Conservation (phyloP, 179 eudicot species). For the Patellifolia procumbens region DNA sequence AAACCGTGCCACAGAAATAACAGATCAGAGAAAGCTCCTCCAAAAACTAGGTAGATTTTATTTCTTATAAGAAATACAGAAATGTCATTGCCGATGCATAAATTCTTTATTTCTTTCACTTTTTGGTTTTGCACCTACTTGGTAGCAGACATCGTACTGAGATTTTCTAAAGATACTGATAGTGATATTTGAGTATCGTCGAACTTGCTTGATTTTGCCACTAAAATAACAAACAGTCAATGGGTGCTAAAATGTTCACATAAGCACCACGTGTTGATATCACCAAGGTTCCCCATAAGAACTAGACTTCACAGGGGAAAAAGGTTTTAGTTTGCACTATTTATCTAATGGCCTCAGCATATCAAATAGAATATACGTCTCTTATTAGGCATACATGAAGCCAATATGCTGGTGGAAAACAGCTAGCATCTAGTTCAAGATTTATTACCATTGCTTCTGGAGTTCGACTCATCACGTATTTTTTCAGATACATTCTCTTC, state of each 20-base stretch:
- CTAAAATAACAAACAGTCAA: neutral
- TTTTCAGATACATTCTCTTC: constrained; percentile 41
- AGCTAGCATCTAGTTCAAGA: neutral
- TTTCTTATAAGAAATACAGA: neutral
- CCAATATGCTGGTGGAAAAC: neutral
- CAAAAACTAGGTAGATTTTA: neutral
- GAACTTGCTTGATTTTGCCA: neutral
- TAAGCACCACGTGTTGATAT: neutral
- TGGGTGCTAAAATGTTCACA: neutral
- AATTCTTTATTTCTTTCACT: neutral
- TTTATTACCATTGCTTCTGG: constrained; percentile 32
- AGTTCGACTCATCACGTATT: constrained; percentile 32
- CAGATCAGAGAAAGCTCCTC: neutral
- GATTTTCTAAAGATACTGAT: neutral
- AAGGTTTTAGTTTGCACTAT: neutral
- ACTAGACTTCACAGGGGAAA: neutral
- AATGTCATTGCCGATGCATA: neutral
- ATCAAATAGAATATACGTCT: neutral
- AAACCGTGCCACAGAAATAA: neutral
- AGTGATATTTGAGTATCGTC: neutral
- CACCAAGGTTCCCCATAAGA: neutral
- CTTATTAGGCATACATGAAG: neutral
- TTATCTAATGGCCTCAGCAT: neutral
- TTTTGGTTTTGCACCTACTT: neutral
- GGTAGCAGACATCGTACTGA: neutral